These are phyloP conservation scores for Piedraia hortae DNA, from an alignment of 2,329 filamentous ascomycete species.

Conservation along the genomic window DNA sequence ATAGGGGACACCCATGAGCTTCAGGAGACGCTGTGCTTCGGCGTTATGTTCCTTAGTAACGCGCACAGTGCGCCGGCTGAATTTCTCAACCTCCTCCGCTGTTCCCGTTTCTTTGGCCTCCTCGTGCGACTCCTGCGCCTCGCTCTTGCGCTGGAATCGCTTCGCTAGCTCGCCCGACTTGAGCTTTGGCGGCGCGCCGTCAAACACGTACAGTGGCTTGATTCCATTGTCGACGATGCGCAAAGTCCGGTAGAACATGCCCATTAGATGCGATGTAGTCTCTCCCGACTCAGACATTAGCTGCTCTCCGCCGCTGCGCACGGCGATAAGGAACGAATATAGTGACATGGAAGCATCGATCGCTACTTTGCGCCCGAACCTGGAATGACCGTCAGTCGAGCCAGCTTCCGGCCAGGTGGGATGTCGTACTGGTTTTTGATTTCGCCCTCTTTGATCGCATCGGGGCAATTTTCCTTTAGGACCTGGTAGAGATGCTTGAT, in stretches of 20 bases:
- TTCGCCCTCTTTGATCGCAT: conserved; percentile 82
- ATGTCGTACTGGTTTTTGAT: conserved; percentile 43
- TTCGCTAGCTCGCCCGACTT: conserved; percentile 94
- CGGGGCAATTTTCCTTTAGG: conserved; percentile 45
- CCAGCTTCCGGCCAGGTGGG: not conserved
- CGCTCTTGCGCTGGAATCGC: conserved; percentile 80
- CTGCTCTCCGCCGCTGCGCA: conserved; percentile 87
- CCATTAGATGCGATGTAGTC: conserved; percentile 95
- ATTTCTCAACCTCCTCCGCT: conserved; percentile 93
- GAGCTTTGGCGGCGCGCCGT: conserved; percentile 84
- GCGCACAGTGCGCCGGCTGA: conserved; percentile 70
- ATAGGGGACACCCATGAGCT: conserved; percentile 87
- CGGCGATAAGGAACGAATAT: conserved; percentile 94
- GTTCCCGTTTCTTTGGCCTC: conserved; percentile 95
- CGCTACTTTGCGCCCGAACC: conserved; percentile 36
- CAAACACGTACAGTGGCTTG: conserved; percentile 94
- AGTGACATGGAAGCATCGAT: conserved; percentile 60
- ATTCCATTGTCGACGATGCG: conserved; percentile 98
- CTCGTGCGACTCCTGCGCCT: conserved; percentile 69
- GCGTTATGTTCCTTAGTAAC: conserved; percentile 93
- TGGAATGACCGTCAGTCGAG: not conserved
- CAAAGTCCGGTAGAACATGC: conserved; percentile 95
- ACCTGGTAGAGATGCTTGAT: conserved; percentile 7
- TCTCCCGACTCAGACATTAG: conserved; percentile 86
- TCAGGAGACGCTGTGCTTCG: conserved; percentile 72